Percentiles rank a stretch among this genome's conserved stretches.
Conservation (phyloP, 106 monocot species). For the Vanilla planifolia region DNA sequence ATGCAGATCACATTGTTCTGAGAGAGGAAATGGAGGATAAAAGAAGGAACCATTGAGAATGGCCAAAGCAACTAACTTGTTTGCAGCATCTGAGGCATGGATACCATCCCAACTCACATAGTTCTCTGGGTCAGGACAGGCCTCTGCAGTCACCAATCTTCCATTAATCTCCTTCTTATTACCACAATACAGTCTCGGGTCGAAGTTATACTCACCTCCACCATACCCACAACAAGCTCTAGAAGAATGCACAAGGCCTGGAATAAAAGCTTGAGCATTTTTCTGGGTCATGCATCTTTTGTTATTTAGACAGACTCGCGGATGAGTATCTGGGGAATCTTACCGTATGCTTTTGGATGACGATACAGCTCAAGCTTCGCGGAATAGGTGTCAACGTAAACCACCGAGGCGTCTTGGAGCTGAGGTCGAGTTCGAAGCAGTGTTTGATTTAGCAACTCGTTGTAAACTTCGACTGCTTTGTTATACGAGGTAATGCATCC, state of each 20-base stretch:
- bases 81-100: slow-evolving; percentile 75
- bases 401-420: slow-evolving; percentile 32
- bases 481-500: slow-evolving; percentile 79
- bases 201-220: slow-evolving; percentile 57
- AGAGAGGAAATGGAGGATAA: slow-evolving; percentile 51
- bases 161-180: slow-evolving; percentile 57
- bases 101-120: slow-evolving; percentile 94
- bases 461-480: slow-evolving; percentile 62
- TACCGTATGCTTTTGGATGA: slow-evolving; percentile 45
- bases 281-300: too few species aligned
- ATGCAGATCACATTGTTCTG: slow-evolving; percentile 33
- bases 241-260: slow-evolving; percentile 53
- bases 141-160: slow-evolving; percentile 25
- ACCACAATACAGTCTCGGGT: slow-evolving; percentile 46
- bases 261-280: neutral
- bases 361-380: slow-evolving; percentile 60
- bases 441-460: slow-evolving; percentile 34
- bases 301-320: too few species aligned
- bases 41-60: slow-evolving; percentile 45
- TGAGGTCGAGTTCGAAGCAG: slow-evolving; percentile 19
- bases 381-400: slow-evolving; percentile 64
- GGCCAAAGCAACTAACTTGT: slow-evolving; percentile 34
- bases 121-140: slow-evolving; percentile 54
- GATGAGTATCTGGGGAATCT: slow-evolving; percentile 1
- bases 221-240: slow-evolving; percentile 76